Base-by-base conservation (phyloP, 2,329 filamentous ascomycete genomes). In the Penicillium brevicompactum region DNA sequence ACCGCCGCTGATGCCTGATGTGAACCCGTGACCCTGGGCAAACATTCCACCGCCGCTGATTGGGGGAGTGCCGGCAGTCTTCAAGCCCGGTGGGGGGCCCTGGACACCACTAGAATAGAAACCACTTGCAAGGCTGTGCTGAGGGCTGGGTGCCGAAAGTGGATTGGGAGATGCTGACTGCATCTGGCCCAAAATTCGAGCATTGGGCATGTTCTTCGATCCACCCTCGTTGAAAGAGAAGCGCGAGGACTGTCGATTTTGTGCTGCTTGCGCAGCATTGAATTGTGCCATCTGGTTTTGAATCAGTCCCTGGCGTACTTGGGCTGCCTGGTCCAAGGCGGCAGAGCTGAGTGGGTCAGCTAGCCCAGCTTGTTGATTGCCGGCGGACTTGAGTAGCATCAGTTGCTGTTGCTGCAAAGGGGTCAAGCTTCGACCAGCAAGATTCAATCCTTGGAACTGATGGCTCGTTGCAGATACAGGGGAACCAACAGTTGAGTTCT, bases 11-110 rank as follows among this genome's bases (percentile, higher is more conserved):
- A 96, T 90, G 41, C 86, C 86, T 59, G 80, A 76, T 43, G 90
- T 90, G 71, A 96, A 97, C 9, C 85, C 85, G 71, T 94, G 90
- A 46, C 89, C 88, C 74, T 97, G 92, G 30, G 91, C 90, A 74
- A 97, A 97, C 84, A 97, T 94, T 61, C 86, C 85, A 51, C 85
- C 87, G 49, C 86, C 86, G 62, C 82, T 86, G 66, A 90, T 92
- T 14, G 94, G 93, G 55, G 94, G 93, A 16, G 93, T 97, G 41
- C 92, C 91, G 2, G 92, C 92, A 21, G 93, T 95, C 78, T 99
- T 99, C 27, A 99, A 81, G 9, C 94, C 94, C 0, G 94, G 95
- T 56, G 94, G 94, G 27, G 95, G 94, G 3, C 92, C 93, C 67
- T 95, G 91, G 68, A 97, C 91, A 9, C 90, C 90, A 51, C 86